phyloP scores from a whole-genome alignment of 768 basidiomycete genomes.

The Collybiopsis confluens region DNA sequence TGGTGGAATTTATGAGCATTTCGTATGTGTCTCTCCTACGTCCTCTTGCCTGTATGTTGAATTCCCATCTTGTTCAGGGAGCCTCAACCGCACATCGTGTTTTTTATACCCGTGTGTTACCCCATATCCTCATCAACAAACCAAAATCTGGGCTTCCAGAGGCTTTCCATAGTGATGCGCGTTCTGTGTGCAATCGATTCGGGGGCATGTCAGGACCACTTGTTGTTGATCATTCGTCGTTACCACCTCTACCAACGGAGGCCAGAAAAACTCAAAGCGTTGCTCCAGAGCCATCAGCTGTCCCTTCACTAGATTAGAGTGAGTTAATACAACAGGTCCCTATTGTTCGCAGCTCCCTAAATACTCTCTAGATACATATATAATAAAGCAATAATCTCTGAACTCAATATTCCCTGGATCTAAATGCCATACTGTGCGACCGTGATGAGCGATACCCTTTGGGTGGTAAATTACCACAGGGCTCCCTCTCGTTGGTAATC shows the following conservation, averaged over 20 bases:
- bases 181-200: conserved; percentile 39
- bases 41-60: conserved; percentile 6
- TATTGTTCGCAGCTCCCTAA: too few species aligned
- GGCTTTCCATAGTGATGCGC: conserved; percentile 45
- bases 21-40: conserved; percentile 43
- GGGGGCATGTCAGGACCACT: conserved; percentile 38
- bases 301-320: too few species aligned
- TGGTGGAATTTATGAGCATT: conserved; percentile 77
- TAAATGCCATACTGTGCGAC: too few species aligned
- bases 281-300: too few species aligned
- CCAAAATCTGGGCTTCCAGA: conserved; percentile 36
- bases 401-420: too few species aligned
- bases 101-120: conserved; percentile 48
- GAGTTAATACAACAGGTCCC: too few species aligned
- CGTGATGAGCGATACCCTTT: too few species aligned
- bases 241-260: not conserved
- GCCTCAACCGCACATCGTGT: conserved; percentile 43
- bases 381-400: too few species aligned
- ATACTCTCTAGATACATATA: too few species aligned
- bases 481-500: too few species aligned
- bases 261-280: not conserved
- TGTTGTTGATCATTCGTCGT: not conserved
- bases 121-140: conserved; percentile 30
- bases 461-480: too few species aligned
- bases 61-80: conserved; percentile 29